These are phyloP conservation scores for Chrysoporthe austroafricana DNA, from an alignment of 2,329 filamentous ascomycete genomes.

Conservation along the genomic window DNA sequence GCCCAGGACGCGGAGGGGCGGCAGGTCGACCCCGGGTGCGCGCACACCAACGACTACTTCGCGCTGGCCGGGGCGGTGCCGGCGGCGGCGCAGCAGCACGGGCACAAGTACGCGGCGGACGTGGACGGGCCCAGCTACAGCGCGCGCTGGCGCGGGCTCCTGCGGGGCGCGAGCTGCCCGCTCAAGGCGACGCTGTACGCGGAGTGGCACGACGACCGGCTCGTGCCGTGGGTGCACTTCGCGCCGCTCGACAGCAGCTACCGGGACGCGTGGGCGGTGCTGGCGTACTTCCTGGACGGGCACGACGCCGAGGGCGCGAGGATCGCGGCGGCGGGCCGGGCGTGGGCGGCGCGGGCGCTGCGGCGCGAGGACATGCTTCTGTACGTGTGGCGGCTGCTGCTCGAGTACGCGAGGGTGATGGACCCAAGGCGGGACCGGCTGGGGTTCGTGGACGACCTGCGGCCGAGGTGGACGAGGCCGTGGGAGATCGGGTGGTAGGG, in stretches of 20 bases:
- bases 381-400: constrained; percentile 64
- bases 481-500: not conserved
- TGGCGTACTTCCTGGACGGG: constrained; percentile 65
- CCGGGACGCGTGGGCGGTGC: constrained; percentile 65
- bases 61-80: constrained; percentile 38
- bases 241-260: constrained; percentile 72
- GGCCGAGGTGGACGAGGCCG: not conserved
- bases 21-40: constrained; percentile 38
- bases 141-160: constrained; percentile 64
- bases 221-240: constrained; percentile 74
- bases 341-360: constrained; percentile 65
- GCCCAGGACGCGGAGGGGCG: constrained; percentile 28
- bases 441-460: constrained; percentile 50
- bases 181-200: constrained; percentile 74
- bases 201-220: constrained; percentile 75
- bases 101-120: constrained; percentile 68
- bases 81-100: constrained; percentile 52
- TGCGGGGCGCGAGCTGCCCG: constrained; percentile 65
- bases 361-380: constrained; percentile 68
- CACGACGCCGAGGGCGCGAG: constrained; percentile 59
- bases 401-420: constrained; percentile 60
- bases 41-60: constrained; percentile 44
- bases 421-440: constrained; percentile 49
- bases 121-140: constrained; percentile 70
- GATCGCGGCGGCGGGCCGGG: constrained; percentile 62